Conservation (phyloP, 306 rosid genomes). For the Hippophae rhamnoides region DNA sequence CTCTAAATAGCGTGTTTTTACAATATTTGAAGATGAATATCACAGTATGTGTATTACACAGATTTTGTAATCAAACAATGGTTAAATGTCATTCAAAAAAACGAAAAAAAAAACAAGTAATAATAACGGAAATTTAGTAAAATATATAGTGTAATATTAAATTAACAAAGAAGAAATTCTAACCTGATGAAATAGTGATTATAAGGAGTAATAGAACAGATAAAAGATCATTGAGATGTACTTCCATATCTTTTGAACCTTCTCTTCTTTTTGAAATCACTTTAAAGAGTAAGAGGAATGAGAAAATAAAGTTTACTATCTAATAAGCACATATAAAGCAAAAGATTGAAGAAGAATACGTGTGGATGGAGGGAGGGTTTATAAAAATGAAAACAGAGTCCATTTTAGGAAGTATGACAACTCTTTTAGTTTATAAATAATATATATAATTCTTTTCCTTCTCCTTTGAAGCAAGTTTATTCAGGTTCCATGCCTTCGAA, state of each 20-base stretch:
- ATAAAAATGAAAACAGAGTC: slow-evolving; percentile 22
- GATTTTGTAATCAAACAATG: no score
- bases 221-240: slow-evolving; percentile 25
- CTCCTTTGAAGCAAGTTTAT: slow-evolving; percentile 43
- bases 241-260: slow-evolving; percentile 21
- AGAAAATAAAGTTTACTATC: not conserved
- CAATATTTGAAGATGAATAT: not conserved
- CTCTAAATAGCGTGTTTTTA: no score
- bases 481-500: slow-evolving; percentile 28
- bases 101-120: no score
- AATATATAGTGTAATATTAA: not conserved
- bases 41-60: no score
- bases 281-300: slow-evolving; percentile 6
- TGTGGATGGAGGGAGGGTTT: slow-evolving; percentile 27
- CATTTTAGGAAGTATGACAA: slow-evolving; percentile 13
- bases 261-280: not conserved
- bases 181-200: slow-evolving; percentile 46
- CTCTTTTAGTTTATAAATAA: slow-evolving; percentile 5
- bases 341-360: slow-evolving; percentile 40
- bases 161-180: not conserved
- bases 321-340: slow-evolving; percentile 22
- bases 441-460: slow-evolving; percentile 51
- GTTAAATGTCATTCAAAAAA: no score
- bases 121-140: not conserved
- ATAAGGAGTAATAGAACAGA: slow-evolving; percentile 24